Base-by-base conservation (phyloP, 148 eudicot genomes). In the Amaranthus palmeri region DNA sequence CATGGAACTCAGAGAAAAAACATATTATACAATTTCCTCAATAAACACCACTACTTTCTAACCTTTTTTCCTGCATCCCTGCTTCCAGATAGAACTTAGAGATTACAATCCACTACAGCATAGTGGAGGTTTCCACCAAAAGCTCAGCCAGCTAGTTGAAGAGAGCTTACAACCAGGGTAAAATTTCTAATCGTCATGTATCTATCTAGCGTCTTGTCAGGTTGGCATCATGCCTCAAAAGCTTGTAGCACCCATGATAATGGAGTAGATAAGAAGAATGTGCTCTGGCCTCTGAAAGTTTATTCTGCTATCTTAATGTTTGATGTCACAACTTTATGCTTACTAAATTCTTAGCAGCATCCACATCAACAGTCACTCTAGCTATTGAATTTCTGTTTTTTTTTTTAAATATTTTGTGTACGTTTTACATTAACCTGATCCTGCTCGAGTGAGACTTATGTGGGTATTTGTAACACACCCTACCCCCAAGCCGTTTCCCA, bases 61-160 rank as follows among this genome's bases (percentile, higher is more conserved):
- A 18, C 41, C 3, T 57, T 62, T 43, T 44, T 62, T 44, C 4
- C 43, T 44, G 17, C 3, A 3, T 44, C 18, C 62, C 10, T 4
- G 42, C 80, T 80, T 53, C 60, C 89, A 89, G 95, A 80, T 92
- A 64, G 92, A 89, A 70, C 75, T 81, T 65, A 83, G 81, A 67
- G 90, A 87, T 72, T 89, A 88, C 85, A 85, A 87, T 71, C 97
- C 97, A 42, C 55, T 85, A 76, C 88, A 79, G 78, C 96, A 92
- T 58, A 85, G 79, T 64, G 86, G 89, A 72, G 90, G 89, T n/a
- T 87, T 87, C 74, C 96, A 89, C 78, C 83, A 88, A 67, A 88
- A 86, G 76, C 81, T 92, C 64, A 89, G 88, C 73, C 59, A 78
- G 78, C 84, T 89, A 61, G 81, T 89, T 36, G 81, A 84, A 76